Conservation (phyloP, 73 alveolate genomes). For the Halteria grandinella region DNA sequence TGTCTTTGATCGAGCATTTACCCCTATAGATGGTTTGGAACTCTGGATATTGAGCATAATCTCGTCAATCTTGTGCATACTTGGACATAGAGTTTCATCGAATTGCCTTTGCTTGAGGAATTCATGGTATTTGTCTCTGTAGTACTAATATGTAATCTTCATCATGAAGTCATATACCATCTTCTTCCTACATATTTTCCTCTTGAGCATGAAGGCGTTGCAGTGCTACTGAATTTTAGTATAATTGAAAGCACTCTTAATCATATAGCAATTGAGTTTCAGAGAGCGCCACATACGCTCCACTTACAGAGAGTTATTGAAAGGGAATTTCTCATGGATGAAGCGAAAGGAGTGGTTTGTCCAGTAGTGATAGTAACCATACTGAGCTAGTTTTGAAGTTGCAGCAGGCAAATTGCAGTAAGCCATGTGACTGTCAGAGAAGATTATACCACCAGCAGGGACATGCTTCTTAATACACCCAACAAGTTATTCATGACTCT, state of each 20-base stretch:
- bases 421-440: conserved; percentile 34
- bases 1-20: too few relatives aligned
- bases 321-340: conserved; percentile 31
- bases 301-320: conserved; percentile 8
- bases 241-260: conserved; percentile 18
- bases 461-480: conserved; percentile 28
- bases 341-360: conserved; percentile 32
- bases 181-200: conserved; percentile 12
- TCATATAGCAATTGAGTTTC: conserved; percentile 31
- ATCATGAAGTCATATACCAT: conserved; percentile 25
- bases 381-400: conserved; percentile 14
- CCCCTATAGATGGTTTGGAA: neutral
- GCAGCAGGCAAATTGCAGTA: conserved; percentile 30
- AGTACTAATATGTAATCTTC: conserved; percentile 21
- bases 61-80: conserved; percentile 21
- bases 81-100: conserved; percentile 27
- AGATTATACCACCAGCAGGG: conserved; percentile 33
- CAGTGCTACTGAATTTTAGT: conserved; percentile 22
- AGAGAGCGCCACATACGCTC: conserved; percentile 41
- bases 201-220: conserved; percentile 21
- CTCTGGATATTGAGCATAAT: conserved; percentile 23
- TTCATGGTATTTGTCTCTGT: conserved; percentile 28
- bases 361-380: conserved; percentile 39
- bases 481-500: conserved; percentile 12
- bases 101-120: neutral